Evolutionary conservation across 2,329 filamentous ascomycete genomes (phyloP).

Genomic region (Colletotrichum sp.): DNA sequence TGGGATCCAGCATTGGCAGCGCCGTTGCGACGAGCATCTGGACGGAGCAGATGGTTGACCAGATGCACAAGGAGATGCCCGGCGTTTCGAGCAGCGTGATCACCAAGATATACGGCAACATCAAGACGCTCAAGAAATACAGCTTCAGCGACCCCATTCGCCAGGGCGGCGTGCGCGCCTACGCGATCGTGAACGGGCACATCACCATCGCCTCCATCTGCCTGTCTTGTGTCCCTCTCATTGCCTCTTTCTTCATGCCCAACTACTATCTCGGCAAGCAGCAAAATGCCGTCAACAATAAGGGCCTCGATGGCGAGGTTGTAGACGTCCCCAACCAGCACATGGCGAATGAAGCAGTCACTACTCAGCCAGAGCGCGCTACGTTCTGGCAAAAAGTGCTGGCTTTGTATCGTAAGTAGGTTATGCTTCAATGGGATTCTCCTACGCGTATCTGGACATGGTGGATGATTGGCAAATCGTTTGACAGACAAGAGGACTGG

Average conservation of each 20-base stretch:
- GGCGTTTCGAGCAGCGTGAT: constrained; percentile 27
- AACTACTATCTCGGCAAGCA: constrained; percentile 41
- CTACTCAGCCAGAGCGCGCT: not conserved
- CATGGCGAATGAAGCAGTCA: not conserved
- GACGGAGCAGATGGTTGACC: constrained; percentile 40
- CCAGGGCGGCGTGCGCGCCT: constrained; percentile 41
- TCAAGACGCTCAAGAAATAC: constrained; percentile 36
- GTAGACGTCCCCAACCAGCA: constrained; percentile 20
- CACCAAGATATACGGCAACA: constrained; percentile 37
- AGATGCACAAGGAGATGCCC: constrained; percentile 37
- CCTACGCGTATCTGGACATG: not conserved
- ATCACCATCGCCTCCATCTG: constrained; percentile 36
- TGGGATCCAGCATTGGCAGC: constrained; percentile 42
- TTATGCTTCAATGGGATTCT: not conserved
- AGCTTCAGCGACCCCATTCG: constrained; percentile 37
- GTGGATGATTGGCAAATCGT: not conserved
- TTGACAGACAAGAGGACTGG: not conserved
- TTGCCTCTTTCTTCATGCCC: constrained; percentile 45
- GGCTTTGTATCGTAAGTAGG: not conserved
- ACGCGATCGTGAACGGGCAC: constrained; percentile 37
- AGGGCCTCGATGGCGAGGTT: constrained; percentile 32
- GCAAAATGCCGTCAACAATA: constrained; percentile 38
- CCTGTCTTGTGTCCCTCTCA: constrained; percentile 34
- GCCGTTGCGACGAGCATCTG: constrained; percentile 42
- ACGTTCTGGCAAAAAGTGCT: not conserved